phyloP scores from a whole-genome alignment of 2,329 filamentous ascomycete species.

The Aspergillus brasiliensis region DNA sequence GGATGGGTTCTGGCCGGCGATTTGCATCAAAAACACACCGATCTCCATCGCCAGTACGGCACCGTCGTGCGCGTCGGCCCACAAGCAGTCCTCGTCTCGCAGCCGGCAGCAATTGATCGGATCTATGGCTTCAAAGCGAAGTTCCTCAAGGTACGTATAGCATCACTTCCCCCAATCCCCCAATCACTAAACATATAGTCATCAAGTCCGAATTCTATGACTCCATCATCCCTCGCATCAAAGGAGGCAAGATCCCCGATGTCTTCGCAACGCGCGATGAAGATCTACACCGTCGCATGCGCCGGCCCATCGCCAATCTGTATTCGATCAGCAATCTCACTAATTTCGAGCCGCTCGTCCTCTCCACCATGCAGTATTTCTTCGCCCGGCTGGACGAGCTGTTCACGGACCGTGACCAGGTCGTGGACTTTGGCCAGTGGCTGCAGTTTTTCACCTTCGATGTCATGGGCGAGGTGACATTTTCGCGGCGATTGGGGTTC shows the following conservation, averaged over 20 bases:
- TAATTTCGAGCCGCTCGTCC: slow-evolving; percentile 12
- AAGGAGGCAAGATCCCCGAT: too few relatives aligned
- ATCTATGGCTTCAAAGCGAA: slow-evolving; percentile 4
- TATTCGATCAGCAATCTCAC: slow-evolving; percentile 20
- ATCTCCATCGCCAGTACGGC: slow-evolving; percentile 20
- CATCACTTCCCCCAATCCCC: background rate
- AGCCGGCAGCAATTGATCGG: background rate
- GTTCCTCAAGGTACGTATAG: background rate
- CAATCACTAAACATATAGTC: background rate
- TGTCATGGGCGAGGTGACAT: slow-evolving; percentile 76
- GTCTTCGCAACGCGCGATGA: slow-evolving; percentile 38
- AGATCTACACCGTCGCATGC: slow-evolving; percentile 27
- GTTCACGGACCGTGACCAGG: slow-evolving; percentile 4
- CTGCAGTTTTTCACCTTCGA: slow-evolving; percentile 81
- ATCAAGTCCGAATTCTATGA: slow-evolving; percentile 1
- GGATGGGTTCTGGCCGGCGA: slow-evolving; percentile 1
- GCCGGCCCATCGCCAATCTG: slow-evolving; percentile 15
- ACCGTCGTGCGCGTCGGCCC: slow-evolving; percentile 30
- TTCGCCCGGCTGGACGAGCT: slow-evolving; percentile 25
- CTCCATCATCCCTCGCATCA: too few relatives aligned
- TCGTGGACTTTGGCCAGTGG: slow-evolving; percentile 50
- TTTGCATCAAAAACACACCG: slow-evolving; percentile 3
- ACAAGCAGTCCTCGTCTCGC: slow-evolving; percentile 27
- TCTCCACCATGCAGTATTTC: slow-evolving; percentile 23
- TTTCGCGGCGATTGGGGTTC: slow-evolving; percentile 74